phyloP scores from a whole-genome alignment of 257 asterid species.

The Dorcoceras hygrometricum region DNA sequence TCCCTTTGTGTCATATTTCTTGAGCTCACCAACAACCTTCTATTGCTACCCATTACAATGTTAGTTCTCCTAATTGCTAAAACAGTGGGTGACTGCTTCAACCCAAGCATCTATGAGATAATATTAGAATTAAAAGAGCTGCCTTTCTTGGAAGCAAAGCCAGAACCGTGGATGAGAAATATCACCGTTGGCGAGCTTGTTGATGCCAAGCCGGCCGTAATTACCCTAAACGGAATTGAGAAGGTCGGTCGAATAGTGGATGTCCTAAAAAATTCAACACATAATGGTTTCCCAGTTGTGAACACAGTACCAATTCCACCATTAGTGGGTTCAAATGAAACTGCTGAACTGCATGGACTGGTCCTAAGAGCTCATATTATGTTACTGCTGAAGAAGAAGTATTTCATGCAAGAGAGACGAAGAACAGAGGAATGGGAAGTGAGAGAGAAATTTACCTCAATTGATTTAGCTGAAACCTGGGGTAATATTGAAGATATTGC shows the following conservation, averaged over 20 bases:
- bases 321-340: neutral
- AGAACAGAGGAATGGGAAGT: slow-evolving; percentile 83
- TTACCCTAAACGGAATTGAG: slow-evolving; percentile 67
- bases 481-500: slow-evolving; percentile 61
- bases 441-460: slow-evolving; percentile 61
- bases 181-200: slow-evolving; percentile 78
- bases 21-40: slow-evolving; percentile 91
- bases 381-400: slow-evolving; percentile 67
- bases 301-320: slow-evolving; percentile 32
- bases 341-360: slow-evolving; percentile 48
- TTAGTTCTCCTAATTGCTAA: slow-evolving; percentile 74
- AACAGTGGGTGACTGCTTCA: slow-evolving; percentile 93
- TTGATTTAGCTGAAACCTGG: slow-evolving; percentile 70
- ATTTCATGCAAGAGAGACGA: slow-evolving; percentile 67
- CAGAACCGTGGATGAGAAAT: slow-evolving; percentile 97
- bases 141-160: slow-evolving; percentile 84
- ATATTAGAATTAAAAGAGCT: slow-evolving; percentile 84
- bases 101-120: slow-evolving; percentile 85
- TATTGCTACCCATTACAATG: slow-evolving; percentile 85
- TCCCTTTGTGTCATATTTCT: slow-evolving; percentile 91
- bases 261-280: slow-evolving; percentile 69
- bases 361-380: slow-evolving; percentile 74
- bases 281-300: slow-evolving; percentile 80
- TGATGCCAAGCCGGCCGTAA: slow-evolving; percentile 62
- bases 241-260: slow-evolving; percentile 70